These are phyloP conservation scores for Aspergillus indologenus DNA, from an alignment of 495 filamentous ascomycete genomes.

Conservation along the genomic window DNA sequence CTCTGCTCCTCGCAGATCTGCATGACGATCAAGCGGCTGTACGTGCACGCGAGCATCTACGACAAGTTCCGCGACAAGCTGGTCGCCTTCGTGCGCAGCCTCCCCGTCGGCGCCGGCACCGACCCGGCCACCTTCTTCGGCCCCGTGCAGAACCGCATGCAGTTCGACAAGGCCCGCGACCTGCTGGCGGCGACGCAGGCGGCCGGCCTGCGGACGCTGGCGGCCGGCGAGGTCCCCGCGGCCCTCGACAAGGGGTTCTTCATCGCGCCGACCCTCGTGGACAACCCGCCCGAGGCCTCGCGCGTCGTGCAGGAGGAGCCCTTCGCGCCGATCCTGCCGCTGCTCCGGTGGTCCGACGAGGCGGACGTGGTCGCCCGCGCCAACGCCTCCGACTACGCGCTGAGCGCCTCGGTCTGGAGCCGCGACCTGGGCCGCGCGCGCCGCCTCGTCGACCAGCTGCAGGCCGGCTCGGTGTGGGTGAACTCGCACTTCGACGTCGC, in stretches of 20 bases:
- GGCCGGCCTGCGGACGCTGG: conserved; percentile 37
- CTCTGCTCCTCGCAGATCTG: conserved; percentile 52
- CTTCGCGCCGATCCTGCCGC: conserved; percentile 51
- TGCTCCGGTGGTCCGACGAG: conserved; percentile 49
- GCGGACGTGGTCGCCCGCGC: conserved; percentile 52
- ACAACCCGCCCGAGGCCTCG: conserved; percentile 50
- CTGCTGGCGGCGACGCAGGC: conserved; percentile 43
- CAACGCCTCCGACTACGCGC: conserved; percentile 50
- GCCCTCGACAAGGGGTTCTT: conserved; percentile 41
- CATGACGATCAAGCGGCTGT: conserved; percentile 60
- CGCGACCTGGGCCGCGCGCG: conserved; percentile 45
- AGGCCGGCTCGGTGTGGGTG: conserved; percentile 56
- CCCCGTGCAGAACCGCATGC: conserved; percentile 57
- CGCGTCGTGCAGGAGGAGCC: conserved; percentile 42
- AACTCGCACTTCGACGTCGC: conserved; percentile 46
- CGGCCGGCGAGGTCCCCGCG: conserved; percentile 25
- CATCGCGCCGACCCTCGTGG: conserved; percentile 51
- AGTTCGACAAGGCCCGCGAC: conserved; percentile 50
- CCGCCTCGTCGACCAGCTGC: conserved; percentile 46
- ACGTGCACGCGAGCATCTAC: conserved; percentile 65
- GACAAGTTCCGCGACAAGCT: conserved; percentile 54
- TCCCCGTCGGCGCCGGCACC: conserved; percentile 43
- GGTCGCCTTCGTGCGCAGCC: conserved; percentile 49
- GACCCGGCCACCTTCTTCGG: conserved; percentile 42
- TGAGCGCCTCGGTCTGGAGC: conserved; percentile 55